These are phyloP conservation scores for Smallanthus sonchifolius DNA, from an alignment of 129 eudicot species.

Conservation along the genomic window DNA sequence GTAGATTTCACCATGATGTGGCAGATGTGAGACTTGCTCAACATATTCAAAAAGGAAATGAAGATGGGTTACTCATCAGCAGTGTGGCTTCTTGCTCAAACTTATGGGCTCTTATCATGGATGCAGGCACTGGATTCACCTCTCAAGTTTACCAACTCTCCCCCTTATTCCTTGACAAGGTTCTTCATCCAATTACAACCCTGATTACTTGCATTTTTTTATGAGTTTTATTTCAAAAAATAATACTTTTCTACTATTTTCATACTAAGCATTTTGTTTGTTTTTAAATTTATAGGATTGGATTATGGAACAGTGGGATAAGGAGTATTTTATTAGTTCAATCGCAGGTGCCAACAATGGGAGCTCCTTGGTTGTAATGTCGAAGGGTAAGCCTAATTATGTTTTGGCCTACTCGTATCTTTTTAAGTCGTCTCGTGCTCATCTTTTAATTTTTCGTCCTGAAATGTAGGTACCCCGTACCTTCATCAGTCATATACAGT, in stretches of 20 bases:
- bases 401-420: neutral
- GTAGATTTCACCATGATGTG: constrained; percentile 84
- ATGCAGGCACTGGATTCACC: constrained; percentile 77
- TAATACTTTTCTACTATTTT: neutral
- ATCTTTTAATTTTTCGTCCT: neutral
- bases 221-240: neutral
- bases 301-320: constrained; percentile 96
- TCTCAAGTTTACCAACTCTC: constrained; percentile 77
- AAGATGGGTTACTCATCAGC: constrained; percentile 73
- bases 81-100: constrained; percentile 71
- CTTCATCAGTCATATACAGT: constrained; percentile 87
- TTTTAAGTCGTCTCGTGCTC: neutral
- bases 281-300: constrained; percentile 48
- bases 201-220: no score
- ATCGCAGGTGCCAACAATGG: constrained; percentile 82
- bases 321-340: constrained; percentile 70
- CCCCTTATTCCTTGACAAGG: constrained; percentile 71
- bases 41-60: constrained; percentile 80
- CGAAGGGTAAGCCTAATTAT: constrained; percentile 47
- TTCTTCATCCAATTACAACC: neutral
- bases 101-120: constrained; percentile 92
- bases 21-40: constrained; percentile 64
- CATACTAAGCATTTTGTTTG: neutral
- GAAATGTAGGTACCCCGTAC: constrained; percentile 55
- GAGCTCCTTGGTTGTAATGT: constrained; percentile 80